Percentiles rank a stretch among this genome's conserved stretches.
These are phyloP conservation scores for Prunus mume DNA, from an alignment of 306 rosid genomes.

Conservation along the genomic window DNA sequence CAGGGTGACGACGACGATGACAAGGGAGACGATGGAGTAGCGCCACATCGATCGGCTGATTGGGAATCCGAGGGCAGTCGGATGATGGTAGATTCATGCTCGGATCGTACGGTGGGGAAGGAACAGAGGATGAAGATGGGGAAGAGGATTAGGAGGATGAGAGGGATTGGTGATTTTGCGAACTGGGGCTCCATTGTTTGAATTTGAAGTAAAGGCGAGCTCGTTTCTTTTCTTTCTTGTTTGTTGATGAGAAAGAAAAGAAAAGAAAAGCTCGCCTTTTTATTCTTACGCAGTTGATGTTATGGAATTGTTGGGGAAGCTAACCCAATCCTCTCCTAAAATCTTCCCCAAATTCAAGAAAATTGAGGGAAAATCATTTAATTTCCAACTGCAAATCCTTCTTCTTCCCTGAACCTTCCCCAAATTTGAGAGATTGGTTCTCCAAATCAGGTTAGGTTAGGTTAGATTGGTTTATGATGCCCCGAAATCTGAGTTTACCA, in stretches of 20 bases:
- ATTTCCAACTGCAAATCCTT: neutral
- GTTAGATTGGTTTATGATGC: neutral
- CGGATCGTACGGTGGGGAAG: slow-evolving; percentile 33
- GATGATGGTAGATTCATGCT: slow-evolving; percentile 22
- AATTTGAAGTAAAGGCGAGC: slow-evolving; percentile 25
- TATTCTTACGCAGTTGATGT: neutral
- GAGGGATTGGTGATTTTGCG: slow-evolving; percentile 20
- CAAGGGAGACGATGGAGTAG: neutral
- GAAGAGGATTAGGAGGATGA: slow-evolving; percentile 6
- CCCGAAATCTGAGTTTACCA: neutral
- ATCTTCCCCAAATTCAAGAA: neutral
- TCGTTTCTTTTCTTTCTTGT: slow-evolving; percentile 4
- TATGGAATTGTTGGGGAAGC: too few species aligned
- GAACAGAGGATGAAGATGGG: slow-evolving; percentile 24
- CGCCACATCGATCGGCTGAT: slow-evolving; percentile 37
- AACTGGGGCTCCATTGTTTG: slow-evolving; percentile 28
- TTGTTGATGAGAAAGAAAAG: neutral
- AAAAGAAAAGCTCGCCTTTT: slow-evolving; percentile 2
- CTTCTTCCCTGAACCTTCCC: slow-evolving; percentile 21
- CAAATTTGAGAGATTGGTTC: slow-evolving; percentile 14
- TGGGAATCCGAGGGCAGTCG: slow-evolving; percentile 43
- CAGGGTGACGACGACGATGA: neutral
- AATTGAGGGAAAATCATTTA: neutral
- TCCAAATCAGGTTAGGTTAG: slow-evolving; percentile 21
- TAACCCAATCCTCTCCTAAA: neutral